Base-by-base conservation (phyloP, 2,329 filamentous ascomycete species). In the Alternaria brassicicola region DNA sequence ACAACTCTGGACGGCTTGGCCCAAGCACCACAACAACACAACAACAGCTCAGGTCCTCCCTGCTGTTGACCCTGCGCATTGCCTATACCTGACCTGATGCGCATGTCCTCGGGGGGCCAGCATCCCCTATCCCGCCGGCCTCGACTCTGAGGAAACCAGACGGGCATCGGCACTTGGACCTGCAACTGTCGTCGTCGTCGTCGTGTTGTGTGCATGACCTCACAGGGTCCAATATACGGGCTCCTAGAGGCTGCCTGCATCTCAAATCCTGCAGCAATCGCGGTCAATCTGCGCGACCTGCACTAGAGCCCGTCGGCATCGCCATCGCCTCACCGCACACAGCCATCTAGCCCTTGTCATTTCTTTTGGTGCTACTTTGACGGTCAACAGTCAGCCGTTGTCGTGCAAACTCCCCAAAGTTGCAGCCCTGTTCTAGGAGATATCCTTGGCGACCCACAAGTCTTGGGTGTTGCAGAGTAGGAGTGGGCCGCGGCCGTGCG, bases 1-100 rank as follows among this genome's bases (percentile, higher is more conserved):
- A 70, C 71, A 69, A 71, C 67, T 55, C 54, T 50, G 43, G 52
- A 55, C 61, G 55, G 42, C 58, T 26, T 64, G 68, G 69, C 55
- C 62, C 62, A 55, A 65, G 66, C 65, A 39, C 59, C 45, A 56
- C 61, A 56, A 60, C 31, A 62, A 61, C 58, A 63, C 54, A 52
- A 52, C 54, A 52, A 41, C 35, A 52, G 60, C 55, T 59, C 47
- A 58, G 55, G 47, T 39, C 46, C 38, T 52, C 57, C 55, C 55
- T 56, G 52, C 41, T 57, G 35, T 26, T 30, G 31, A 49, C 51
- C 39, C 21, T 23, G 19, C 46, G 45, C 36, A 52, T 47, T 48
- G 55, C 36, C 46, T 49, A 46, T 61, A 47, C 51, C 21, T 57
- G 28, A 55, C 36, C 52, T 59, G 38, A 42, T 41, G 36, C 33